Evolutionary conservation across 1,284 basidiomycete species (phyloP).

Genomic region (Fomitopsis palustris): DNA sequence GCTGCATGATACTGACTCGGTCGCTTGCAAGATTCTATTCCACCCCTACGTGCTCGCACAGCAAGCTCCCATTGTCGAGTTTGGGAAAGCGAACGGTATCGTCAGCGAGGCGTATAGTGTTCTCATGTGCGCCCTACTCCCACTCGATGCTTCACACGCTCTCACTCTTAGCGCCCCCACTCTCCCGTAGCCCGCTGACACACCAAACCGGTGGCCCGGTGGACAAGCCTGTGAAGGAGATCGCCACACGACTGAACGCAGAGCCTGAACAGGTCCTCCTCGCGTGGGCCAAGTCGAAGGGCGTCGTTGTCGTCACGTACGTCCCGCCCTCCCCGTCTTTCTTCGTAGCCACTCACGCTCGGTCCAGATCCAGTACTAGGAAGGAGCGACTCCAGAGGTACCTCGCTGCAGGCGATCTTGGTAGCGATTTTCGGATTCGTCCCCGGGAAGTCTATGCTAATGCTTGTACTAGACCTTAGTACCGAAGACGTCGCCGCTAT

Average conservation of each 20-base stretch:
- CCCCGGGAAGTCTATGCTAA: too few relatives aligned
- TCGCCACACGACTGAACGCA: conserved; percentile 54
- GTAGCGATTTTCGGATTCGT: too few relatives aligned
- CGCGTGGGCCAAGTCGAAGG: conserved; percentile 64
- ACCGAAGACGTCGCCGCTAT: conserved; percentile 38
- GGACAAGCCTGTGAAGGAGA: conserved; percentile 56
- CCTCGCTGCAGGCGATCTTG: conserved; percentile 44
- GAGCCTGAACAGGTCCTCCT: conserved; percentile 72
- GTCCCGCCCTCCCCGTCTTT: conserved; percentile 19
- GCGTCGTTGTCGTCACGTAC: conserved; percentile 64
- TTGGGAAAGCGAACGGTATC: conserved; percentile 57
- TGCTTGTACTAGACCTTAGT: conserved; percentile 34
- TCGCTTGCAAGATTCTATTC: conserved; percentile 45
- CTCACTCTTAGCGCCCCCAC: neutral
- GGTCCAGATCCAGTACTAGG: conserved; percentile 46
- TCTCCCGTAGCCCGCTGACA: conserved; percentile 56
- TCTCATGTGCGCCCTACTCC: conserved; percentile 44
- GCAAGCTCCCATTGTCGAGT: conserved; percentile 53
- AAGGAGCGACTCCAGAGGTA: conserved; percentile 53
- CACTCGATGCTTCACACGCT: neutral
- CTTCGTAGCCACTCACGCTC: neutral
- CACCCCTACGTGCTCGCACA: conserved; percentile 71
- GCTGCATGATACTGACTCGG: neutral
- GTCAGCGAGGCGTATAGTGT: conserved; percentile 71
- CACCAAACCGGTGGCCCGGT: conserved; percentile 67